Conservation (phyloP, 352 stramenopile species). For the Globisporangium abappressorium region DNA sequence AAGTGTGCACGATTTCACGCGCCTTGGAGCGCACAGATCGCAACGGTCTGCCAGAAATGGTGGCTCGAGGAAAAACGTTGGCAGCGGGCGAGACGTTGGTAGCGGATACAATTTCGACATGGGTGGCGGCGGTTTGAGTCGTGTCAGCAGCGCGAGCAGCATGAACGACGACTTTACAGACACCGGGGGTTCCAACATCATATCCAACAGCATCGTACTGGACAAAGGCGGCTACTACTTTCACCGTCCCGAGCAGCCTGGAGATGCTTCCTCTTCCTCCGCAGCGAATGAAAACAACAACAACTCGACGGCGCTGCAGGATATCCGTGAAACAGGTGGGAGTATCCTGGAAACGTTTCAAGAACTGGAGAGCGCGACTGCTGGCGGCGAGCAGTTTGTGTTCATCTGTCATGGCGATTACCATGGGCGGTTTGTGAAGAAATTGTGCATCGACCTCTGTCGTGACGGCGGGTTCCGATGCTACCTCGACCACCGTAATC, state of each 20-base stretch:
- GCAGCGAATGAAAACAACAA: constrained; percentile 6
- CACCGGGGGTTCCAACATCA: constrained; percentile 21
- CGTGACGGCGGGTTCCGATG: constrained; percentile 61
- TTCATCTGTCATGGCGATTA: constrained; percentile 83
- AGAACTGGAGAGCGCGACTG: constrained; percentile 46
- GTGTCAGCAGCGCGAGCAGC: constrained; percentile 46
- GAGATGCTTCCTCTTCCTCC: background rate
- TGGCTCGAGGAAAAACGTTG: constrained; percentile 17
- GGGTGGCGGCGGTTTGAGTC: constrained; percentile 30
- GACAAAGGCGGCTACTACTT: constrained; percentile 73
- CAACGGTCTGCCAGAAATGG: constrained; percentile 30
- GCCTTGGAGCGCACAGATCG: constrained; percentile 18
- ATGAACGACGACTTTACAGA: constrained; percentile 41
- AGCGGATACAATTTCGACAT: constrained; percentile 34
- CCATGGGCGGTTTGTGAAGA: constrained; percentile 67
- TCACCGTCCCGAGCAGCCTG: constrained; percentile 32
- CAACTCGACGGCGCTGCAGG: constrained; percentile 18
- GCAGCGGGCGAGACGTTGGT: constrained; percentile 27
- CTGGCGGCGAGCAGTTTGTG: constrained; percentile 69
- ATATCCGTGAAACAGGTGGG: constrained; percentile 27
- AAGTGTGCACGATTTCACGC: constrained; percentile 15
- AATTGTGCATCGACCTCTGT: constrained; percentile 67
- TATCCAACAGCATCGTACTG: constrained; percentile 64
- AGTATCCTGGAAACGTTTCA: constrained; percentile 63
- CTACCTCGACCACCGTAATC: constrained; percentile 60